phyloP scores from a whole-genome alignment of 2,329 filamentous ascomycete genomes.

The Colletotrichum sp. region DNA sequence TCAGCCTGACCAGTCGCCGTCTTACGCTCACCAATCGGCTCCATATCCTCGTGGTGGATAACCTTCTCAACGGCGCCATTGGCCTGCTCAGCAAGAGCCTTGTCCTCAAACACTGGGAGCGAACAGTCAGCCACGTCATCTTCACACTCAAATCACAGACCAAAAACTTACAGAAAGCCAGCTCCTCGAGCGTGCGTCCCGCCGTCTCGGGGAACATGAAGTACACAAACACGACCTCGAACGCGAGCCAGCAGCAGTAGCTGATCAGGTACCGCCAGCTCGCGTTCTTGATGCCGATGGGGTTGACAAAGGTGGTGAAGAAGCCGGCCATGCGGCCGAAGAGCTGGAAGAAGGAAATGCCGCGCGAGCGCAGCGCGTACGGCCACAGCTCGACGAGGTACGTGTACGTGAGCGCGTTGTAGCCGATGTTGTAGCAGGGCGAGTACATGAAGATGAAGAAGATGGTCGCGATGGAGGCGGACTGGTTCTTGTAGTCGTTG shows the following conservation, averaged over 20 bases:
- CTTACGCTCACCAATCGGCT: slow-evolving; percentile 2
- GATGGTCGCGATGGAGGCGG: slow-evolving; percentile 45
- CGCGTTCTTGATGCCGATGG: slow-evolving; percentile 18
- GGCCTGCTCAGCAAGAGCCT: slow-evolving; percentile 30
- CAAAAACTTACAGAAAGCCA: slow-evolving; percentile 27
- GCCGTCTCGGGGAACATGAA: slow-evolving; percentile 82
- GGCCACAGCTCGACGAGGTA: slow-evolving; percentile 67
- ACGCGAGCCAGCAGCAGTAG: slow-evolving; percentile 28
- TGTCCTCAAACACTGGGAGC: slow-evolving; percentile 34
- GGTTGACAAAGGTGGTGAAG: slow-evolving; percentile 25
- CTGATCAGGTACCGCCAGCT: slow-evolving; percentile 23
- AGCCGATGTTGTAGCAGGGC: slow-evolving; percentile 63
- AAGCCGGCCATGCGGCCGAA: slow-evolving; percentile 20
- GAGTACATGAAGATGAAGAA: slow-evolving; percentile 63
- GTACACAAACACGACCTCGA: slow-evolving; percentile 61
- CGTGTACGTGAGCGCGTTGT: slow-evolving; percentile 66
- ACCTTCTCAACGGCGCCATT: slow-evolving; percentile 33
- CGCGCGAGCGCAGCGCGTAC: slow-evolving; percentile 58
- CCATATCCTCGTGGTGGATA: slow-evolving; percentile 25
- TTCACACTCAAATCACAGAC: too few species aligned
- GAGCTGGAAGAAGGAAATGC: slow-evolving; percentile 49
- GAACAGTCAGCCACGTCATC: neutral
- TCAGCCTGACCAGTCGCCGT: neutral
- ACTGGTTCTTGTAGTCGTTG: slow-evolving; percentile 29
- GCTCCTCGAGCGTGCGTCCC: slow-evolving; percentile 75